Base-by-base conservation (phyloP, 2,329 filamentous ascomycete species). In the Triangularia setosa region DNA sequence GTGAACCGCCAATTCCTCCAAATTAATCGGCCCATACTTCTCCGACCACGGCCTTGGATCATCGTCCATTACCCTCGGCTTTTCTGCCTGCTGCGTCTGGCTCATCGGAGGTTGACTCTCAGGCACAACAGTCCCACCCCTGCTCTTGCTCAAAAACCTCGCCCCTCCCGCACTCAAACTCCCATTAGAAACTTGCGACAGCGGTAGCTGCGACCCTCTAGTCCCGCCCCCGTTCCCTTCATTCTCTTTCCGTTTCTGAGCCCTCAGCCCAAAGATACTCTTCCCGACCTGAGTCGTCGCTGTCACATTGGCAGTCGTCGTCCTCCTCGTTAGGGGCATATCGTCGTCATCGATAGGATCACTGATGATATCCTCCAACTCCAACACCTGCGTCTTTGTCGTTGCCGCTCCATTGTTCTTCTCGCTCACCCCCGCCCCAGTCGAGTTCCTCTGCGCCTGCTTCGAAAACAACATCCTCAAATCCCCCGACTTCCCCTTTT, bases 1-100 rank as follows among this genome's bases (percentile, higher is more conserved):
- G 76, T 99, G 93, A 18, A 99, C 94, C 0, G 90, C 94, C 55
- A 99, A 80, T 77, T 98, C 94, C 16, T 93, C 88, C 12, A 97
- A 75, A 69, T 85, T 90, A 2, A 75, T 72, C 0, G 94, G 94
- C 1, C 86, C 88, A 75, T 92, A 98, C 69, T 88, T 87, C 70
- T 97, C 93, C 16, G 90, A 90, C 94, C 94, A 98, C 2, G 94
- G 93, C 60, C 90, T 84, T 58, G 81, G 77, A 69, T 92, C 89
- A 35, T 63, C 28, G 12, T 85, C 81, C 58, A 81, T 79, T 3
- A 69, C 67, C 7, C 40, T 48, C 8, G 70, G 52, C n/a, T 55
- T 69, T 7, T 72, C 60, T 16, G 71, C 71, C 12, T 48, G 35
- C 24, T 60, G 40, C 11, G 58, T 33, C 25, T 28, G 58, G n/a